Evolutionary conservation across 1,284 basidiomycete genomes (phyloP).

Genomic region (Malassezia japonica): DNA sequence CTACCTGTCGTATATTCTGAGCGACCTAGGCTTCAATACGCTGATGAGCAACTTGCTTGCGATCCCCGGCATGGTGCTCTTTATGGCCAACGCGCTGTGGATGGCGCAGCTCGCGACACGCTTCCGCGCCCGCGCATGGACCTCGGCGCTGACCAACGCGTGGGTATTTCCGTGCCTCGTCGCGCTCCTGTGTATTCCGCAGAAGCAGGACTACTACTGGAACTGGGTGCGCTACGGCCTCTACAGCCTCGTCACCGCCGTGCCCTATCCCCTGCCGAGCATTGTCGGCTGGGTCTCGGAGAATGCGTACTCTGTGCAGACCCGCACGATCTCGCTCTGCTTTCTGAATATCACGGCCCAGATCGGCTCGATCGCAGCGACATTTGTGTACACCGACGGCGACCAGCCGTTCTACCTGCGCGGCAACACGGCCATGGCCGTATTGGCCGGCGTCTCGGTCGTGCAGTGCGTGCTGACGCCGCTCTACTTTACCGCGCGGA

Average conservation of each 20-base stretch:
- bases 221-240: conserved; percentile 24
- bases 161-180: conserved; percentile 16
- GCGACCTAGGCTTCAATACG: conserved; percentile 23
- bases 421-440: conserved; percentile 26
- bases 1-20: conserved; percentile 15
- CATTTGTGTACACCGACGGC: conserved; percentile 23
- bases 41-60: conserved; percentile 30
- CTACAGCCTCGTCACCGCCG: conserved; percentile 19
- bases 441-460: conserved; percentile 18
- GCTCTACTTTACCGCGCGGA: neutral
- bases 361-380: conserved; percentile 21
- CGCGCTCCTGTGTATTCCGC: conserved; percentile 11
- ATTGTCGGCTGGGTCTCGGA: conserved; percentile 12
- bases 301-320: conserved; percentile 26
- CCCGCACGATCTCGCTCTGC: conserved; percentile 22
- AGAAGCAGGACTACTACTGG: conserved; percentile 1
- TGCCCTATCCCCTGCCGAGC: conserved; percentile 16
- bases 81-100: conserved; percentile 21
- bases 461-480: conserved; percentile 10
- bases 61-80: conserved; percentile 26
- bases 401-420: conserved; percentile 30
- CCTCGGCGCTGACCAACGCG: conserved; percentile 3
- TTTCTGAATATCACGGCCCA: conserved; percentile 37
- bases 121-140: conserved; percentile 6
- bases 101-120: conserved; percentile 19